Evolutionary conservation across 345 rosid genomes (phyloP), one percentile per base, ranked within the genome.

Genomic region (Pugionium cornutum): DNA sequence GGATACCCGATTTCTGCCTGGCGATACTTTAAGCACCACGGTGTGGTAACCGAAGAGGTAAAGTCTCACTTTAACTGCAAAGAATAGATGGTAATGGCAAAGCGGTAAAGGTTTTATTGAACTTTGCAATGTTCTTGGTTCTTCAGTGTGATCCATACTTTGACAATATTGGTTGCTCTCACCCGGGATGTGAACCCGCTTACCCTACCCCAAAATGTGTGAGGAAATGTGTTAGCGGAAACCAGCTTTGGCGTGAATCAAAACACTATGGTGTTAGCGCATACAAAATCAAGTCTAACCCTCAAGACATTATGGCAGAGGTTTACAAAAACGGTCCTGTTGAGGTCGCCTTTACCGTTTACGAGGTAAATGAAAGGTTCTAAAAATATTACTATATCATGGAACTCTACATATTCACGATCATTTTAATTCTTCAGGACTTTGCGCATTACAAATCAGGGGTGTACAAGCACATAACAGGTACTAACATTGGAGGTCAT

Each of bases 21-120:
- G 98, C 85, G 82, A 10, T 92, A 92, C 80, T 83, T 92, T 58
- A 75, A 58, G 52, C 78, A 77, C 68, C 80, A 66, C 35, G 98
- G 98, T 47, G 96, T 92, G 32, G 98, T 92, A 65, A 86, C 98
- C 7, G 97, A 92, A 75, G 88, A 88, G 98, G 97, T 89, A 72
- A 62, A 11, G 25, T 62, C 44, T 62, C 62, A 0, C 54, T 68
- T 60, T 47, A 7, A 3, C 59, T 47, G 35, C 68, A 50, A 31
- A 26, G 2, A 60, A 36, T 48, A 44, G 47, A 31, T 42, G 1
- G 3, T 35, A 34, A n/a, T 43, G 37, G 18, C 4, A 26, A 1
- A 31, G 28, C 29, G 9, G 58, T 31, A 4, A 4, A 29, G 18
- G 18, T 18, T 39, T 51, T 44, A n/a, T 42, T 6, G 66, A 33